Conservation (phyloP, 1,284 basidiomycete species). For the Fistulina hepatica region DNA sequence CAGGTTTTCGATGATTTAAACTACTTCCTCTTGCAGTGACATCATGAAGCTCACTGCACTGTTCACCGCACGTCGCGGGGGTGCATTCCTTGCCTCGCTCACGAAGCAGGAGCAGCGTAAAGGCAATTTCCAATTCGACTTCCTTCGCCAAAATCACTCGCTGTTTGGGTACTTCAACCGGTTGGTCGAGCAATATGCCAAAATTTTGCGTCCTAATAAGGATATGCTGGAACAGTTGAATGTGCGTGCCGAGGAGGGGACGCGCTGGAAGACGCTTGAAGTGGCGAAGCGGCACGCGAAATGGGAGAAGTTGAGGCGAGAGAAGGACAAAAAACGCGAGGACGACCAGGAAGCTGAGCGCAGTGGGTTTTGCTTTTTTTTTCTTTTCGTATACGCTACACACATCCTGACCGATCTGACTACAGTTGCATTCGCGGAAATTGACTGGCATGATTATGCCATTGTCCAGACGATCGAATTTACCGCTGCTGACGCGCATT, state of each 20-base stretch:
- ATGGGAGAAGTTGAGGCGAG: conserved; percentile 79
- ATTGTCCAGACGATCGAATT: conserved; percentile 99
- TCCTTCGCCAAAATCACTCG: conserved; percentile 90
- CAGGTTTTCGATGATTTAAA: conserved; percentile 5
- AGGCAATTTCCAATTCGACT: conserved; percentile 99
- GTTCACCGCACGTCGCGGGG: conserved; percentile 88
- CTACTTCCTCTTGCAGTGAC: conserved; percentile 40
- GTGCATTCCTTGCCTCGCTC: conserved; percentile 76
- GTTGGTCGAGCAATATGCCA: conserved; percentile 93
- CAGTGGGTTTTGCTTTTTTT: conserved; percentile 37
- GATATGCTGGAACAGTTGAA: conserved; percentile 65
- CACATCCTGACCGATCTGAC: conserved; percentile 7
- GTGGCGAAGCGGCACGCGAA: conserved; percentile 71
- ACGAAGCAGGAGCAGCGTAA: conserved; percentile 81
- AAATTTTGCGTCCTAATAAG: conserved; percentile 77
- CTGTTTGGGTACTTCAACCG: conserved; percentile 96
- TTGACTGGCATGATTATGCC: conserved; percentile 99
- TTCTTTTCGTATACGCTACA: conserved; percentile 5
- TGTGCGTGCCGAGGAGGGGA: conserved; percentile 46
- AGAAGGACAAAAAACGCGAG: conserved; percentile 77
- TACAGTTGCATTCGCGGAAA: conserved; percentile 84
- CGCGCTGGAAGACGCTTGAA: conserved; percentile 71
- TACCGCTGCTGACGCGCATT: conserved; percentile 81
- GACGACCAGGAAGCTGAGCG: conserved; percentile 86
- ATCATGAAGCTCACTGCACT: conserved; percentile 91